These are phyloP conservation scores for Corymbia calophylla DNA, from an alignment of 441 rosid species.

Conservation along the genomic window DNA sequence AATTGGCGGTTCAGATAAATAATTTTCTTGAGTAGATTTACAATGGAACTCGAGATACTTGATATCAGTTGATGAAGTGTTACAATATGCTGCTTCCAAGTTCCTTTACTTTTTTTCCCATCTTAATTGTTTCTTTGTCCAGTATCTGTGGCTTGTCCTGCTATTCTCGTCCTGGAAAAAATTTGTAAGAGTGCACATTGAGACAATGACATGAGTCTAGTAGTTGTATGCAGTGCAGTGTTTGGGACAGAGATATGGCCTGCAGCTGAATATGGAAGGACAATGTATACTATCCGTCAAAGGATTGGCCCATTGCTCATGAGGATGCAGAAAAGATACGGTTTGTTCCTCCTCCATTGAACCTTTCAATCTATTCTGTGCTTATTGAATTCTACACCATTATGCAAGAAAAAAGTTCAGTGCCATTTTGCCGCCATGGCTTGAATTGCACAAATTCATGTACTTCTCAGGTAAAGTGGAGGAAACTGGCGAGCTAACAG, in stretches of 20 bases:
- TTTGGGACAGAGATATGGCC: constrained; percentile 97
- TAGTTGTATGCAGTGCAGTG: constrained; percentile 76
- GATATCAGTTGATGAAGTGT: not conserved
- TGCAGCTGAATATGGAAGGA: constrained; percentile 87
- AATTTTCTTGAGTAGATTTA: not conserved
- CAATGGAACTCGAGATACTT: not conserved
- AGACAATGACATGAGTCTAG: not conserved
- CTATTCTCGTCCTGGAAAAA: not conserved
- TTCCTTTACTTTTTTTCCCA: not conserved
- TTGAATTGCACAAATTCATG: not conserved
- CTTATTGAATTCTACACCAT: not conserved
- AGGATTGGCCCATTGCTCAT: constrained; percentile 77
- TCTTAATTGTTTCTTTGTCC: not conserved
- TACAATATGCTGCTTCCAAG: not conserved
- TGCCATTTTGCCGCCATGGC: not conserved
- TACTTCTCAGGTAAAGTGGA: constrained; percentile 57
- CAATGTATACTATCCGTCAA: constrained; percentile 92
- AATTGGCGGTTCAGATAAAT: not conserved
- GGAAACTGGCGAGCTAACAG: constrained; percentile 61
- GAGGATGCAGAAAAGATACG: constrained; percentile 75
- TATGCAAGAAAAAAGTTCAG: not conserved
- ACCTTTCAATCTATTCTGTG: not conserved
- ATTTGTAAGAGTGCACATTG: not conserved
- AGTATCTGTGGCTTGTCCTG: not conserved
- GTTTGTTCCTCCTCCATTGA: constrained; percentile 19